Conservation (phyloP, 768 basidiomycete genomes). For the Xerocomellus amylosporus region DNA sequence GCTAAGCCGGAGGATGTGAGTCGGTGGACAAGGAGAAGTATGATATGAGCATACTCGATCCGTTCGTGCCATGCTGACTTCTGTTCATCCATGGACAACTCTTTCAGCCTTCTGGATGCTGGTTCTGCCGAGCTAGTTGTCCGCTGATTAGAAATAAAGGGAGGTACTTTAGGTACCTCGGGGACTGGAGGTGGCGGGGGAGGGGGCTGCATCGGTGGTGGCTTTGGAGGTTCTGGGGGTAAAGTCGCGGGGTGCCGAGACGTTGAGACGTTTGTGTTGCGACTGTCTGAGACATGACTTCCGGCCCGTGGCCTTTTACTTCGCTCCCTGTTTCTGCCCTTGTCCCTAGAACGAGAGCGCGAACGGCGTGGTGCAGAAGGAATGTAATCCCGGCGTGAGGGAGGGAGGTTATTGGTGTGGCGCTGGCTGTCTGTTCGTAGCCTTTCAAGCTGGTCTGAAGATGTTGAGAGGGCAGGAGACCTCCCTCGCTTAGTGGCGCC, state of each 20-base stretch:
- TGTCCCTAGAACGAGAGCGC: constrained; percentile 14
- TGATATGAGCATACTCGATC: constrained; percentile 35
- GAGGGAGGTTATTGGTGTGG: background rate
- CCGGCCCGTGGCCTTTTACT: background rate
- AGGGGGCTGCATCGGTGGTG: constrained; percentile 19
- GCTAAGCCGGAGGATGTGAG: constrained; percentile 22
- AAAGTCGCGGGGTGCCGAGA: background rate
- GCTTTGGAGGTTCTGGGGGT: constrained; percentile 14
- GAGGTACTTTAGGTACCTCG: constrained; percentile 16
- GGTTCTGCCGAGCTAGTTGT: background rate
- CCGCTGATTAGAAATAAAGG: constrained; percentile 18
- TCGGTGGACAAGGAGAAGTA: background rate
- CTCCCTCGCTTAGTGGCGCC: constrained; percentile 10
- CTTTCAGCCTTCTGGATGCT: constrained; percentile 14
- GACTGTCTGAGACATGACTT: background rate
- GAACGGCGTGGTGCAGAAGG: constrained; percentile 5
- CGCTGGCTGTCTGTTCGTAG: constrained; percentile 17
- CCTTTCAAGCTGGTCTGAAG: constrained; percentile 28
- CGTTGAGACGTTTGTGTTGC: background rate
- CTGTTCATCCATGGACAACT: constrained; percentile 36
- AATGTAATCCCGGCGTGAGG: constrained; percentile 7
- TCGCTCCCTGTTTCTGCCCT: constrained; percentile 3
- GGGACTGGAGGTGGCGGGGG: constrained; percentile 20
- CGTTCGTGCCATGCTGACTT: constrained; percentile 40
- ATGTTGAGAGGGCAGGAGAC: constrained; percentile 26